Conservation (phyloP, 768 basidiomycete genomes). For the Lentinula guzmanii region DNA sequence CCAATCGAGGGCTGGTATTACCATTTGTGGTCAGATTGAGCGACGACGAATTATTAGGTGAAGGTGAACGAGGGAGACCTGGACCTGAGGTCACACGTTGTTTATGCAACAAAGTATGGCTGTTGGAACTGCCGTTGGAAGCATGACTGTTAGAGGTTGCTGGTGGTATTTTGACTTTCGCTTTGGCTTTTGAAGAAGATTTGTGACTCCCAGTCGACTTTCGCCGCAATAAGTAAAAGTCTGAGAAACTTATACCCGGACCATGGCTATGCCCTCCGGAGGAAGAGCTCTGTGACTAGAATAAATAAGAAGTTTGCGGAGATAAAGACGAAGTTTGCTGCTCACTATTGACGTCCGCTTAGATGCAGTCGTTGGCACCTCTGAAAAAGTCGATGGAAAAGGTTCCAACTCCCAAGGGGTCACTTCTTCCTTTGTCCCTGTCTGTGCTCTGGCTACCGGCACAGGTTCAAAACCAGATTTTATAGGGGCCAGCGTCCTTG, state of each 20-base stretch:
- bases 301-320: not conserved
- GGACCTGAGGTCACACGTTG: not conserved
- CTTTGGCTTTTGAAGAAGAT: constrained; percentile 7
- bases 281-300: constrained; percentile 21
- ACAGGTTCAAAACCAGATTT: not conserved
- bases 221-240: constrained; percentile 23
- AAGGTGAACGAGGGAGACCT: not conserved
- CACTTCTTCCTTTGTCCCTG: constrained; percentile 30
- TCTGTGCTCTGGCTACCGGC: constrained; percentile 11
- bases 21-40: not conserved
- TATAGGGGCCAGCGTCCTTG: not conserved
- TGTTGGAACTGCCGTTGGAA: not conserved
- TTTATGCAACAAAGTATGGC: not conserved
- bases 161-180: not conserved
- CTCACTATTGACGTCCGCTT: not conserved
- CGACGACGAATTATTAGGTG: not conserved
- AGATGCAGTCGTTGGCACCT: not conserved
- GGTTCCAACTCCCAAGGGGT: constrained; percentile 32
- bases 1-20: not conserved
- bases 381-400: constrained; percentile 8
- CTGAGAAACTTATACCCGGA: constrained; percentile 14
- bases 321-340: not conserved
- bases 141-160: not conserved
- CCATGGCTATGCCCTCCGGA: constrained; percentile 19
- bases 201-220: constrained; percentile 26